phyloP scores from a whole-genome alignment of 257 asterid genomes.

The Penstemon eatonii region DNA sequence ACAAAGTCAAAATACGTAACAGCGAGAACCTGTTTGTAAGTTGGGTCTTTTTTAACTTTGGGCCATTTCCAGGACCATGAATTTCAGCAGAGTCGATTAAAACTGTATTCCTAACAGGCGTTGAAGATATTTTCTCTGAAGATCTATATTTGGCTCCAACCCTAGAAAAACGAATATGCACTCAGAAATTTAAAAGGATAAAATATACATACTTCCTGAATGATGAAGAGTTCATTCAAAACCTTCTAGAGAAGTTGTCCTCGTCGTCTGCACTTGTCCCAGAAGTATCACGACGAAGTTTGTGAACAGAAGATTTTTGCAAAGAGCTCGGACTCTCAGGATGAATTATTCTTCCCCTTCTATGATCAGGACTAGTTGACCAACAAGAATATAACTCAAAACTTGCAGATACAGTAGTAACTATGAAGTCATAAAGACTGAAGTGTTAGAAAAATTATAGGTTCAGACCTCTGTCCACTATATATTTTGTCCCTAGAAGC shows the following conservation, averaged over 20 bases:
- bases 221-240: too few relatives aligned
- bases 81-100: constrained; percentile 34
- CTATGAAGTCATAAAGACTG: constrained; percentile 21
- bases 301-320: constrained; percentile 37
- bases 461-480: constrained; percentile 48
- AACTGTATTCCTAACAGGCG: constrained; percentile 36
- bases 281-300: constrained; percentile 41
- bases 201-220: too few relatives aligned
- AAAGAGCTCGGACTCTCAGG: constrained; percentile 43
- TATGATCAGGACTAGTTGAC: constrained; percentile 47
- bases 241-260: too few relatives aligned
- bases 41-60: constrained; percentile 43
- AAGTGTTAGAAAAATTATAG: constrained; percentile 10
- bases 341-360: constrained; percentile 38
- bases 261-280: constrained; percentile 31
- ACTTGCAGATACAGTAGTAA: constrained; percentile 7
- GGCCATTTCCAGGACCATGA: constrained; percentile 35
- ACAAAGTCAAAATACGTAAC: constrained; percentile 7
- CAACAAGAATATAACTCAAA: constrained; percentile 34
- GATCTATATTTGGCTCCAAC: too few relatives aligned
- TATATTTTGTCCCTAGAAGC: constrained; percentile 45
- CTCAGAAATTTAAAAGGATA: too few relatives aligned
- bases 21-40: constrained; percentile 46
- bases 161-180: too few relatives aligned
- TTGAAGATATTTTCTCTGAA: constrained; percentile 33